Evolutionary conservation across 1,284 basidiomycete genomes (phyloP), one percentile per base, ranked within the genome.

Genomic region (Melampsora larici-populina): DNA sequence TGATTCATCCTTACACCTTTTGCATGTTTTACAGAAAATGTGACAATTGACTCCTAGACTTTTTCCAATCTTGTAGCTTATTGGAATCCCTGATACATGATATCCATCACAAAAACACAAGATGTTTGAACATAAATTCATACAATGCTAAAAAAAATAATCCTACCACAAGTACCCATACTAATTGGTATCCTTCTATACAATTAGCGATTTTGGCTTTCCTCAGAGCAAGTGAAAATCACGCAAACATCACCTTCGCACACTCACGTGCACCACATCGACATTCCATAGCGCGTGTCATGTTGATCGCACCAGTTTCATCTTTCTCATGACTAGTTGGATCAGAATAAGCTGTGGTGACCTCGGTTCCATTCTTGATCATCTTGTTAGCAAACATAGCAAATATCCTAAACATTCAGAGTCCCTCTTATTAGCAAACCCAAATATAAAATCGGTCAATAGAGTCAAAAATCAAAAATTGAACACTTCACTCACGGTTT

Each of bases 341-440:
- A 62, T 76, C 73, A 21, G 73, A 76, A 17, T 76, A 76, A 33
- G 73, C 68, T 0, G 73, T 68, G 24, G 73, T 76, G 18, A 76
- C 67, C 40, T 76, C 73, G 18, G 21, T 60, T 31, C 65, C 73
- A 8, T 63, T 58, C 43, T 62, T 76, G 21, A 76, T 68, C 15
- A 46, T 46, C 43, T 76, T 76, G 15, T 69, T 76, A 17, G 73
- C 73, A 68, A 76, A 76, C 73, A 76, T 76, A 1, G 73, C 73
- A 62, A 76, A 76, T 24, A 76, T 76, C 33, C 73, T 76, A 40
- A 31, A 36, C 24, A 9, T 36, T 9, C 3, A 36, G 36, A 4
- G 36, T 36, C 9, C 36, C 60, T 70, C 40, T 58, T 36, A 11
- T 24, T 67, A 40, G 65, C 15, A 66, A 36, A 36, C 36, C 36